Evolutionary conservation across 345 rosid species (phyloP).

Genomic region (Fremontodendron californicum): DNA sequence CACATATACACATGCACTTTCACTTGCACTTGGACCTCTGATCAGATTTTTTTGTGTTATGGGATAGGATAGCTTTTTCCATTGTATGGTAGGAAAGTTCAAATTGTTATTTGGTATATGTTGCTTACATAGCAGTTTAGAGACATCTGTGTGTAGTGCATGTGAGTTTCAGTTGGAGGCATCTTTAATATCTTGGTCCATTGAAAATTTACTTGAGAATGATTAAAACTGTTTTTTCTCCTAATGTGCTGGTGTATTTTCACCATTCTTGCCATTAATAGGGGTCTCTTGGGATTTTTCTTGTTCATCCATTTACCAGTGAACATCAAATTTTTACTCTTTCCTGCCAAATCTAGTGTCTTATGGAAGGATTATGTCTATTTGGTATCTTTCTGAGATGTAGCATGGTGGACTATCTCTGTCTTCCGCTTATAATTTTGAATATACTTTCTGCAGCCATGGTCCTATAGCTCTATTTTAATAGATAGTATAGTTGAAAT

Average conservation of each 20-base stretch:
- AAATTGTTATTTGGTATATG: no score
- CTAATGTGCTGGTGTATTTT: neutral
- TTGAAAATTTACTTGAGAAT: neutral
- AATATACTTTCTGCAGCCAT: neutral
- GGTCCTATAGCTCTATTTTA: neutral
- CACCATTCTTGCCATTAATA: neutral
- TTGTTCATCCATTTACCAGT: neutral
- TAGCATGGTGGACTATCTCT: neutral
- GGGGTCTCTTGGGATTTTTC: neutral
- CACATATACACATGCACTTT: neutral
- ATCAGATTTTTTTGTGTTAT: no score
- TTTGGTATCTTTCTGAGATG: neutral
- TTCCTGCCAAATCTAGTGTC: neutral
- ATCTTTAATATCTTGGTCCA: neutral
- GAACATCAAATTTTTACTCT: neutral
- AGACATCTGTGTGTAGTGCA: neutral
- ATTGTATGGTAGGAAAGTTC: no score
- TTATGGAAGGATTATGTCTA: neutral
- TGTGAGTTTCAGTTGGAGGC: neutral
- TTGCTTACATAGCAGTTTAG: neutral
- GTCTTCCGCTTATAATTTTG: neutral
- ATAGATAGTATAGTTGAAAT: neutral
- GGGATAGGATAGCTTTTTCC: no score
- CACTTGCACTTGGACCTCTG: neutral
- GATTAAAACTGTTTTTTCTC: neutral